A percentile compares a stretch with the other conserved stretches of the same genome.
These are phyloP conservation scores for Nemania diffusa DNA, from an alignment of 2,329 filamentous ascomycete genomes.

Conservation along the genomic window DNA sequence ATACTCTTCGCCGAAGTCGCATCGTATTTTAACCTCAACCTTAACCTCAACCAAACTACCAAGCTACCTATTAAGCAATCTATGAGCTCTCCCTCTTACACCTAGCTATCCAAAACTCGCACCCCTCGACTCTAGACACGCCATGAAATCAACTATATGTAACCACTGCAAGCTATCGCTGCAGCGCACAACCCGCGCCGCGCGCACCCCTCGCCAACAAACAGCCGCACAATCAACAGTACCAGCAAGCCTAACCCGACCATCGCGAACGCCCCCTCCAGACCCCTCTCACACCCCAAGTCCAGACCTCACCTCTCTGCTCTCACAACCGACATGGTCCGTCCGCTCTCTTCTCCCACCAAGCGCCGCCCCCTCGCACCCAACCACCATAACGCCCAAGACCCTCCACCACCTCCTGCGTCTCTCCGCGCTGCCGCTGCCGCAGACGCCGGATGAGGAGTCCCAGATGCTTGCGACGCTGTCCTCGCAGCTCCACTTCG, in stretches of 20 bases:
- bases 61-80: neutral
- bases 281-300: conserved; percentile 59
- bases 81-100: neutral
- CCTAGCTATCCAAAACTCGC: neutral
- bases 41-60: neutral
- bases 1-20: neutral
- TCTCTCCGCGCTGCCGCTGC: conserved; percentile 85
- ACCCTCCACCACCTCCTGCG: conserved; percentile 87
- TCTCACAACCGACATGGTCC: conserved; percentile 84
- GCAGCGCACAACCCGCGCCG: conserved; percentile 25
- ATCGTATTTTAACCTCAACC: neutral
- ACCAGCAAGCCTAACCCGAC: conserved; percentile 26
- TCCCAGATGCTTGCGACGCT: conserved; percentile 77
- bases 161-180: conserved; percentile 42
- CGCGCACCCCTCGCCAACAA: conserved; percentile 10
- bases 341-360: conserved; percentile 76
- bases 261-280: conserved; percentile 51
- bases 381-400: conserved; percentile 65
- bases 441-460: conserved; percentile 71
- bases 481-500: conserved; percentile 86
- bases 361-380: conserved; percentile 40
- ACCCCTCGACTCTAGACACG: neutral
- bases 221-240: neutral
- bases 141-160: conserved; percentile 45
- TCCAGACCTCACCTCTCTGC: conserved; percentile 55